phyloP scores from a whole-genome alignment of 2,329 filamentous ascomycete genomes.

The Fusarium oligoseptatum region DNA sequence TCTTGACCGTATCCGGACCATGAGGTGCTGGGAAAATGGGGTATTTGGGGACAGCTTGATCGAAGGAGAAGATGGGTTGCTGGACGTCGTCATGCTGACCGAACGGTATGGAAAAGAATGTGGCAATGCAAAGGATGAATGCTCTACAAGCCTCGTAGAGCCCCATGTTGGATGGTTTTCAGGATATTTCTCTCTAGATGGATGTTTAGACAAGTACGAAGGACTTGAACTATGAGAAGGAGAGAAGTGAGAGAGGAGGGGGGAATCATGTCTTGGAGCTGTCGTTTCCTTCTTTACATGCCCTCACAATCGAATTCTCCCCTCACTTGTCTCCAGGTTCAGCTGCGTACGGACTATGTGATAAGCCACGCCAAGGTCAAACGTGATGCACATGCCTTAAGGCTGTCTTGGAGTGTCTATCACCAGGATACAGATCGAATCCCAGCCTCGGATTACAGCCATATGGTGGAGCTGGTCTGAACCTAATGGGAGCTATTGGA shows the following conservation, averaged over 20 bases:
- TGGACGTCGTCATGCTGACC: background rate
- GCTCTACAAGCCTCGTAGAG: constrained; percentile 6
- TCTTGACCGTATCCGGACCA: background rate
- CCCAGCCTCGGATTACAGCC: background rate
- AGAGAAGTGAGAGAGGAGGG: background rate
- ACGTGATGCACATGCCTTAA: background rate
- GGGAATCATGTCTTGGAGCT: background rate
- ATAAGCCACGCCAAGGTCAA: constrained; percentile 1
- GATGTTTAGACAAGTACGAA: background rate
- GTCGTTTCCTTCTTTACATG: background rate
- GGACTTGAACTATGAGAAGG: background rate
- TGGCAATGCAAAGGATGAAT: constrained; percentile 12
- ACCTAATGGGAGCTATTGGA: background rate
- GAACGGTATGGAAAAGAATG: constrained; percentile 1
- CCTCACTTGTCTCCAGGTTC: background rate
- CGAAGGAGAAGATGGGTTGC: constrained; percentile 4
- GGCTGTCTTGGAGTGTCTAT: background rate
- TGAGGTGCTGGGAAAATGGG: constrained; percentile 4
- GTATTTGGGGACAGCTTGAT: background rate
- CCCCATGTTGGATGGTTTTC: constrained; percentile 4
- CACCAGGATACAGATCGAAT: background rate
- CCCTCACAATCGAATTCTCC: background rate
- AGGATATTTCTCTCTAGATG: background rate
- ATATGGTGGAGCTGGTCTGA: background rate
- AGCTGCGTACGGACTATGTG: constrained; percentile 2